Base-by-base conservation (phyloP, 306 rosid genomes). In the Erythrophleum fordii region DNA sequence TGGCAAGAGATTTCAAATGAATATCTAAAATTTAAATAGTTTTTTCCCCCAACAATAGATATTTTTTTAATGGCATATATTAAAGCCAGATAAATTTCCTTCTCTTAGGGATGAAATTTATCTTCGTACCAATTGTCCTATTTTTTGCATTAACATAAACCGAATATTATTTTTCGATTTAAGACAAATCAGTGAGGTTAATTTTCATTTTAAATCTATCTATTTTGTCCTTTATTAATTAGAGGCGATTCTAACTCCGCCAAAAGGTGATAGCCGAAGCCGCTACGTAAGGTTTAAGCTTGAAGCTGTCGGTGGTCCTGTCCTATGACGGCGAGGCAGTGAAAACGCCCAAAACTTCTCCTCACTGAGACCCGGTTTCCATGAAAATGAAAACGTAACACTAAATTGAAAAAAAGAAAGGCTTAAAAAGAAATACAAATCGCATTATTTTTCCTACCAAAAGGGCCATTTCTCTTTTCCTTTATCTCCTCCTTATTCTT, bases 301-400 rank as follows among this genome's bases (percentile, higher is more conserved):
- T 8, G 26, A 18, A 28, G 41, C 77, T 88, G 94, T 90, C 94
- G 94, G 94, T 90, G 90, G 81, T 55, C 81, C 65, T 72, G 64
- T 76, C 72, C 79, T 72, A 16, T 16, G 64, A 84, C 78, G 75
- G 75, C 73, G 81, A 62, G 66, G 29, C 79, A 9, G 39, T 79
- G 12, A 60, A 13, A 53, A 65, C 34, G 28, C 10, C 2, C 31
- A 5, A 8, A 44, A 6, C 68, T 39, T 26, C 72, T 28, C 22
- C 11, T 69, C 62, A 8, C 55, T 23, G 41, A 5, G 59, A 42
- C 59, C 11, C 51, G 0, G 70, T 66, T 22, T 72, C 82, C 44
- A 68, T 52, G 79, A 49, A 77, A 76, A 62, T 53, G 78, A 69
- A 80, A 89, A 37, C 92, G 88, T 85, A 88, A 83, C 69, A 78